Evolutionary conservation across 2,329 filamentous ascomycete genomes (phyloP), one percentile per base, ranked within the genome.

Genomic region (Orbilia javanica): DNA sequence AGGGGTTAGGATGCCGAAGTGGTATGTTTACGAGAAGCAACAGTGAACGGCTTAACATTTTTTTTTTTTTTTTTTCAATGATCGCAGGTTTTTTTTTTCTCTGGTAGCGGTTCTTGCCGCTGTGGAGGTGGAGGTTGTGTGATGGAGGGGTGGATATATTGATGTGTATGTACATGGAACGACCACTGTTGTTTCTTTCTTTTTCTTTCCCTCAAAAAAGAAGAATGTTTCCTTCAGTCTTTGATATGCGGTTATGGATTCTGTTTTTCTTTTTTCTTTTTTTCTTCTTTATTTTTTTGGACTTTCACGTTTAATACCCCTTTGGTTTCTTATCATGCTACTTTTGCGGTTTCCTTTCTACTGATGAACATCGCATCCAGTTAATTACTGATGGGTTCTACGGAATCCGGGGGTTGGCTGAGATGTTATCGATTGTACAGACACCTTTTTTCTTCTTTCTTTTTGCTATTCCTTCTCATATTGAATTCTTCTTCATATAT

Each of bases 1-100:
- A 18, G 74, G 74, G 18, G 74, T 78, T n/a, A 71, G 74, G 34
- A 78, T 78, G 74, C 74, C 67, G n/a, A 78, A 78, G 62, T 78
- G 74, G 74, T 78, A 78, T 44, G 74, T 78, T 20, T 78, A 72
- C 25, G 67, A 71, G 53, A 78, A 78, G 67, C 67, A 72, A 46
- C 65, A 76, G 57, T 25, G 31, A 66, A 10, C n/a, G 13, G 48
- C 42, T 13, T 57, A 7, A n/a, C 5, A 52, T n/a, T 13, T 10
- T 44, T 22, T 22, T 11, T 20, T 52, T 42, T 15, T 55, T 29
- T 18, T 13, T 18, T 50, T n/a, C n/a, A n/a, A n/a, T n/a, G n/a
- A n/a, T n/a, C n/a, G n/a, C n/a, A 25, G 11, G 10, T 44, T 22
- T 22, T 11, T 20, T 52, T 42, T 15, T 55, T 29, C 25, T 13